These are phyloP conservation scores for Fragosphaeria purpurea DNA, from an alignment of 2,329 filamentous ascomycete genomes.

Conservation along the genomic window DNA sequence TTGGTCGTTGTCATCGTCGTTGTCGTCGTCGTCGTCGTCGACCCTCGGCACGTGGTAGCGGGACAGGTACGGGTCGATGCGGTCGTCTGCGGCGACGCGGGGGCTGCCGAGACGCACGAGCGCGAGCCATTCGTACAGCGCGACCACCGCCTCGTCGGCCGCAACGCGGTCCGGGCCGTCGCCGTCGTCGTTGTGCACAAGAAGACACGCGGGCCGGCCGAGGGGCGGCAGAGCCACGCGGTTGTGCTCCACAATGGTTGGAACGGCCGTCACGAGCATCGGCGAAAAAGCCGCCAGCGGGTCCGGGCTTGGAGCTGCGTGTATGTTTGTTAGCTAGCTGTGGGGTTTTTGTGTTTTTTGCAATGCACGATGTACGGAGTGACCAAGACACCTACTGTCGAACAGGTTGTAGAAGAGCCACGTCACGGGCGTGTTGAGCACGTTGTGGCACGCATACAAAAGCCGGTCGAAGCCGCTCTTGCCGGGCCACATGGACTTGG, in stretches of 20 bases:
- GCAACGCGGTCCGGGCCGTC: conserved; percentile 31
- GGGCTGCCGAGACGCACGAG: conserved; percentile 57
- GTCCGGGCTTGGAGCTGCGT: conserved; percentile 37
- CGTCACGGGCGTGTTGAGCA: conserved; percentile 53
- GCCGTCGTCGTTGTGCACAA: conserved; percentile 25
- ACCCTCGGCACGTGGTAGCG: conserved; percentile 50
- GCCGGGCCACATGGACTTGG: conserved; percentile 67
- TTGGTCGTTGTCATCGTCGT: not conserved
- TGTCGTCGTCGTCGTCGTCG: not conserved
- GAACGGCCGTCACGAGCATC: conserved; percentile 28
- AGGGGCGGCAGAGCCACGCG: conserved; percentile 24
- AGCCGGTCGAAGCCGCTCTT: conserved; percentile 76
- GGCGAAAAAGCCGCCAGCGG: conserved; percentile 38
- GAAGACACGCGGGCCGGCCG: conserved; percentile 19
- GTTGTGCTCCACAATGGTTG: conserved; percentile 19
- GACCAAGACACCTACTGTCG: conserved; percentile 28
- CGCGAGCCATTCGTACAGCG: conserved; percentile 66
- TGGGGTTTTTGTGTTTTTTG: not conserved
- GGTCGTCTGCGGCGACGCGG: conserved; percentile 46
- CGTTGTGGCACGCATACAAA: conserved; percentile 68
- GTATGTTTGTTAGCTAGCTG: conserved; percentile 14
- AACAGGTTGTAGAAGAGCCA: conserved; percentile 67
- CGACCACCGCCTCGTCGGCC: conserved; percentile 52
- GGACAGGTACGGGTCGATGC: conserved; percentile 58
- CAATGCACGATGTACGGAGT: not conserved